Conservation (phyloP, 441 rosid genomes). For the Capsella rubella region DNA sequence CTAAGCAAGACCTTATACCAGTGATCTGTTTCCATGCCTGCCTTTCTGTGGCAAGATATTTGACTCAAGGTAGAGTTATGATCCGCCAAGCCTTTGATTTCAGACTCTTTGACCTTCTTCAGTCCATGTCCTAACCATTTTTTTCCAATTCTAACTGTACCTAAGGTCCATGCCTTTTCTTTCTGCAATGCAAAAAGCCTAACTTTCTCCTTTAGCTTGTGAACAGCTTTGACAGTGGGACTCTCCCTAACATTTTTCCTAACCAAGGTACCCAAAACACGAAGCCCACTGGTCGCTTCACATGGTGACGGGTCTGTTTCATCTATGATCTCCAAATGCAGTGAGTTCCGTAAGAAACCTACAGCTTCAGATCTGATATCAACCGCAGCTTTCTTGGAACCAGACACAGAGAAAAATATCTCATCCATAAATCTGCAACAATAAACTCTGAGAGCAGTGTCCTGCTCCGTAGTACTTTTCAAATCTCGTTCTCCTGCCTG, state of each 20-base stretch:
- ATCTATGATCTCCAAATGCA: slow-evolving; percentile 60
- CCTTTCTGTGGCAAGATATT: slow-evolving; percentile 77
- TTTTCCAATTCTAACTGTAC: slow-evolving; percentile 80
- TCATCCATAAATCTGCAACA: slow-evolving; percentile 90
- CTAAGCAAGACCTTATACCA: slow-evolving; percentile 85
- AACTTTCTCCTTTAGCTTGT: slow-evolving; percentile 90
- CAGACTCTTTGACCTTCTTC: slow-evolving; percentile 94
- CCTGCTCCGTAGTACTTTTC: slow-evolving; percentile 32
- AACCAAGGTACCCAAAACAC: slow-evolving; percentile 72
- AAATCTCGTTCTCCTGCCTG: slow-evolving; percentile 63
- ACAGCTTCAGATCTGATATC: slow-evolving; percentile 63
- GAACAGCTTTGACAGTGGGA: slow-evolving; percentile 75
- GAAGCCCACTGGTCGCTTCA: slow-evolving; percentile 57
- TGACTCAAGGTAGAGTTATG: slow-evolving; percentile 66
- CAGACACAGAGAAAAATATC: slow-evolving; percentile 76
- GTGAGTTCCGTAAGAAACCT: slow-evolving; percentile 55
- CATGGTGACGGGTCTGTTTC: slow-evolving; percentile 57
- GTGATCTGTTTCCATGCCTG: slow-evolving; percentile 95
- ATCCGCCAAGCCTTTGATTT: slow-evolving; percentile 82
- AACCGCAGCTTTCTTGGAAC: slow-evolving; percentile 66
- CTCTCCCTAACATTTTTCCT: slow-evolving; percentile 66
- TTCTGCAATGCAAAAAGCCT: slow-evolving; percentile 72
- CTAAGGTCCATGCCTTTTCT: slow-evolving; percentile 85
- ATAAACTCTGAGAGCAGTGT: slow-evolving; percentile 56
- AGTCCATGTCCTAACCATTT: slow-evolving; percentile 95